These are phyloP conservation scores for Colletotrichum coccodes DNA, from an alignment of 2,329 filamentous ascomycete genomes.

Conservation along the genomic window DNA sequence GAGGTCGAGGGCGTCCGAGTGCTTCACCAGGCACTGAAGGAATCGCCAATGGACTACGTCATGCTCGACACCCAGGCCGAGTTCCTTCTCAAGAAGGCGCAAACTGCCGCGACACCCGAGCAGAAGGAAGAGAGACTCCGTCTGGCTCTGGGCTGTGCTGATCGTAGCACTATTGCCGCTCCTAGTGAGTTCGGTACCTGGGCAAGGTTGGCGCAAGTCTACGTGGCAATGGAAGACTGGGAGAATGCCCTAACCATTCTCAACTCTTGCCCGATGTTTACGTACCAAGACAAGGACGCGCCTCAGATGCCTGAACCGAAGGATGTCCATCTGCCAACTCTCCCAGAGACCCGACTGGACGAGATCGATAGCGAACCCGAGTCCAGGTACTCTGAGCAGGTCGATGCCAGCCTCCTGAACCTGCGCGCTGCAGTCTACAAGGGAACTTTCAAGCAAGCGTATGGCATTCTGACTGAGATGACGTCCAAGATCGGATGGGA, in stretches of 20 bases:
- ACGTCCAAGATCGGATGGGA: conserved; percentile 98
- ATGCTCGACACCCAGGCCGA: conserved; percentile 94
- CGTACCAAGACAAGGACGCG: conserved; percentile 97
- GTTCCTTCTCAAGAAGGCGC: conserved; percentile 88
- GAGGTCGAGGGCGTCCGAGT: conserved; percentile 95
- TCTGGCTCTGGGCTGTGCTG: conserved; percentile 91
- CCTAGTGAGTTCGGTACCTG: conserved; percentile 98
- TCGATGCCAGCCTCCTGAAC: conserved; percentile 87
- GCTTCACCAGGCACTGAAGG: conserved; percentile 87
- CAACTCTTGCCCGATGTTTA: conserved; percentile 99
- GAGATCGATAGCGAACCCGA: conserved; percentile 95
- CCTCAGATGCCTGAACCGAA: conserved; percentile 94
- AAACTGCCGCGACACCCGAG: conserved; percentile 62
- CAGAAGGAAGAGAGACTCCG: conserved; percentile 75
- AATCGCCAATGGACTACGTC: conserved; percentile 97
- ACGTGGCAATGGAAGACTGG: conserved; percentile 95
- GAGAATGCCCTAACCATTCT: conserved; percentile 93
- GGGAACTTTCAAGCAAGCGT: conserved; percentile 95
- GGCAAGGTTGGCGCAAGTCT: conserved; percentile 93
- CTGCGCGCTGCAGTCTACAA: conserved; percentile 90
- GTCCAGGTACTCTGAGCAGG: conserved; percentile 82
- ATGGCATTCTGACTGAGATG: conserved; percentile 93
- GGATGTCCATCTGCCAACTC: conserved; percentile 85
- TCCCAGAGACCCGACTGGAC: conserved; percentile 90
- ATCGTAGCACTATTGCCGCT: conserved; percentile 92